Percentiles rank a stretch among this genome's conserved stretches.
Evolutionary conservation across 768 basidiomycete species (phyloP).

Genomic region (Daedalea quercina): DNA sequence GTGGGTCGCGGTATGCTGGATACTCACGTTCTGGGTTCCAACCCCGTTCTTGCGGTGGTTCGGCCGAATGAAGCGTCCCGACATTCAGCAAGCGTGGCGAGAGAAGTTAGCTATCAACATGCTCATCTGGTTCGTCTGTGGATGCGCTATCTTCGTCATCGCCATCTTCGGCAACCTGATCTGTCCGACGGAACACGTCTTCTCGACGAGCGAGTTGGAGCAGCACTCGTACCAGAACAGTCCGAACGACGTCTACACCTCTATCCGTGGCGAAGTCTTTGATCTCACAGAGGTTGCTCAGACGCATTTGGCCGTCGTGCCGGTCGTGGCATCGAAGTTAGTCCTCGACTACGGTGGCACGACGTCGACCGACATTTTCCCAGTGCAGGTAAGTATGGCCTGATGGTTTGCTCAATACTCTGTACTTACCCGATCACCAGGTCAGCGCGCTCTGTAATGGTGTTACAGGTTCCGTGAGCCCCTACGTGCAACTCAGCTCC

Average conservation of each 20-base stretch:
- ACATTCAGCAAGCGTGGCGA: constrained; percentile 94
- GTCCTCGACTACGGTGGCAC: constrained; percentile 82
- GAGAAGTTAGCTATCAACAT: constrained; percentile 95
- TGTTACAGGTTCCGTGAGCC: constrained; percentile 64
- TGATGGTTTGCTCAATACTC: not conserved
- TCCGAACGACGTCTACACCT: constrained; percentile 72
- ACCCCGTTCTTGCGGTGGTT: constrained; percentile 57
- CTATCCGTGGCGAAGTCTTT: constrained; percentile 93
- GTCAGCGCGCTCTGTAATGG: constrained; percentile 93
- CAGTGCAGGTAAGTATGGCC: constrained; percentile 64
- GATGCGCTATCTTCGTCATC: constrained; percentile 87
- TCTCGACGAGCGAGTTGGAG: constrained; percentile 67
- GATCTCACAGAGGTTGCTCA: constrained; percentile 66
- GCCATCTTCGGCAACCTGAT: constrained; percentile 82
- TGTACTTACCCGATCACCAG: constrained; percentile 27
- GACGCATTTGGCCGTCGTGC: constrained; percentile 61
- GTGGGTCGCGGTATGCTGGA: constrained; percentile 86
- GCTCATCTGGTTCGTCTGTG: constrained; percentile 93
- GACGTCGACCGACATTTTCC: constrained; percentile 74
- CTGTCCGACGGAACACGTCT: constrained; percentile 93
- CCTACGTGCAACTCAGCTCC: constrained; percentile 70
- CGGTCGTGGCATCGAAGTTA: constrained; percentile 67
- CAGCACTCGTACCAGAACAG: constrained; percentile 56
- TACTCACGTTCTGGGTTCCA: constrained; percentile 91
- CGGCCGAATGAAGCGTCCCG: constrained; percentile 91